These are phyloP conservation scores for Ophiostoma sp. DNA, from an alignment of 2,329 filamentous ascomycete species.

Conservation along the genomic window DNA sequence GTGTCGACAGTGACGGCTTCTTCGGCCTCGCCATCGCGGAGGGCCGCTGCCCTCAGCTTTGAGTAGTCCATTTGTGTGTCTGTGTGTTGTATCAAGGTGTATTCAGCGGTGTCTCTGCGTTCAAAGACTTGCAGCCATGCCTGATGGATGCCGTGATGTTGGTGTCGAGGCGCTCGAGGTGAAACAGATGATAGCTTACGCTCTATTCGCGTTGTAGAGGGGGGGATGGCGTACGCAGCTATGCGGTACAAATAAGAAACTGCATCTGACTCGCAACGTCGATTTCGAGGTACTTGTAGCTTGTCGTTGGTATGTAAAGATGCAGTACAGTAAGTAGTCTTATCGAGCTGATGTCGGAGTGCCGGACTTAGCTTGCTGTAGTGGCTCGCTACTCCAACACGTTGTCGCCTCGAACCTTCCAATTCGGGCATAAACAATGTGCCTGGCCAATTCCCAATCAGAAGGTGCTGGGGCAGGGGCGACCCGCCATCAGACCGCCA, in stretches of 20 bases:
- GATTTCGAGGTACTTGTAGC: neutral
- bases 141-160: neutral
- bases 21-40: conserved; percentile 81
- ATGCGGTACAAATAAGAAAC: no score
- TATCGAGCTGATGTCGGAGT: neutral
- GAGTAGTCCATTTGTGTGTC: conserved; percentile 61
- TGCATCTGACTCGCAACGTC: no score
- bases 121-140: neutral
- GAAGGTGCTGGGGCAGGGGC: neutral
- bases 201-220: neutral
- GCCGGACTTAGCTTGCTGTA: neutral
- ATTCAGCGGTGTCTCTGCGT: neutral
- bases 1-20: conserved; percentile 98
- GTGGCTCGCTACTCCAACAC: neutral
- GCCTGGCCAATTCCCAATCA: neutral
- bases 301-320: neutral
- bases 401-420: neutral
- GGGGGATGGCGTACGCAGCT: neutral
- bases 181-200: neutral
- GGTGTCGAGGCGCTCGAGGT: neutral
- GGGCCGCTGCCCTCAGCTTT: conserved; percentile 76
- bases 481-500: neutral
- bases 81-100: neutral
- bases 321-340: no score
- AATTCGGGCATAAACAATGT: neutral